Conservation (phyloP, 2,329 filamentous ascomycete genomes). For the Pseudopithomyces chartarum region DNA sequence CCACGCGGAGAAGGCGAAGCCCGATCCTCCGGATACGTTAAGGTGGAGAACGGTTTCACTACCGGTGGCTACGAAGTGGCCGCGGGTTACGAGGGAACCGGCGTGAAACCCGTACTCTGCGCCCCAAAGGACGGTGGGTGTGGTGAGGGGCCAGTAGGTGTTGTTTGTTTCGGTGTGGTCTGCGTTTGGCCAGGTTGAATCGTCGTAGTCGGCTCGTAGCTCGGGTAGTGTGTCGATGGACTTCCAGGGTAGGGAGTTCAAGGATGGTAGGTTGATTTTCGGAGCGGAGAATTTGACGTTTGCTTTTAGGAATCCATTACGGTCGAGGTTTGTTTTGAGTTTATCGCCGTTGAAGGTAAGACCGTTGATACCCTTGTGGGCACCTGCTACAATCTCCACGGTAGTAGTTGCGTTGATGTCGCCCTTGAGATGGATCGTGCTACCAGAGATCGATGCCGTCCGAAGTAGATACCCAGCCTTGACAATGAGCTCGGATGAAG, state of each 20-base stretch:
- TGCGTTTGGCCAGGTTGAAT: slow-evolving; percentile 67
- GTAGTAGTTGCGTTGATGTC: slow-evolving; percentile 72
- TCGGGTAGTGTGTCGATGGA: slow-evolving; percentile 73
- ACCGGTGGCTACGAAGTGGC: slow-evolving; percentile 68
- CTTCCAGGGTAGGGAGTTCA: slow-evolving; percentile 66
- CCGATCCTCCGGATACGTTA: slow-evolving; percentile 66
- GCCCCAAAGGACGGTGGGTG: slow-evolving; percentile 61
- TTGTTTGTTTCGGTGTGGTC: slow-evolving; percentile 64
- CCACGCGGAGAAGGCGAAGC: slow-evolving; percentile 70
- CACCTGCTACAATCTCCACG: slow-evolving; percentile 70
- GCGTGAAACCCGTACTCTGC: slow-evolving; percentile 74
- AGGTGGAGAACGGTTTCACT: slow-evolving; percentile 61
- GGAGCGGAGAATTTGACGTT: slow-evolving; percentile 57
- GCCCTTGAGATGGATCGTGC: slow-evolving; percentile 65
- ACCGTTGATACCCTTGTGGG: slow-evolving; percentile 54
- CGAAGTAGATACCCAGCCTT: slow-evolving; percentile 67
- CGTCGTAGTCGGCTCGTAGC: slow-evolving; percentile 65
- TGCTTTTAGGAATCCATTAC: slow-evolving; percentile 56
- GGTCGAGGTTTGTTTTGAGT: slow-evolving; percentile 44
- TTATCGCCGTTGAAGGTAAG: slow-evolving; percentile 63
- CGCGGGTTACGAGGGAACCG: slow-evolving; percentile 70
- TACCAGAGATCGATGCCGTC: slow-evolving; percentile 58
- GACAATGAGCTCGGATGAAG: slow-evolving; percentile 54
- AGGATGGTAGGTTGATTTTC: slow-evolving; percentile 58
- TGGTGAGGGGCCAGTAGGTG: slow-evolving; percentile 28